Evolutionary conservation across 768 basidiomycete genomes (phyloP).

Genomic region (Termitomyces eurrhizus): DNA sequence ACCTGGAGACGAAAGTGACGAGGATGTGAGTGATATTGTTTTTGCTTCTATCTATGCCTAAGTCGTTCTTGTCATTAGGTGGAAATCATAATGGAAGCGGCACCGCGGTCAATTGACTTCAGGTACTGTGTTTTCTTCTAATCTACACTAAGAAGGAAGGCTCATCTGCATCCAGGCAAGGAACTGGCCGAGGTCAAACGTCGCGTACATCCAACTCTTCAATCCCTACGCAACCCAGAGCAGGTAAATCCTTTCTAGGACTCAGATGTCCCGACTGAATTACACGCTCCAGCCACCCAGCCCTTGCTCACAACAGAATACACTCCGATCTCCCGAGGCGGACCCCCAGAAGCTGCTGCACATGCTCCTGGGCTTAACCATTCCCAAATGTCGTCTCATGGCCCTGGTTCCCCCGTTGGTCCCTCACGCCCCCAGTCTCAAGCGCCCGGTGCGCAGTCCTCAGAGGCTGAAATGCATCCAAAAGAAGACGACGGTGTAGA

Average conservation of each 20-base stretch:
- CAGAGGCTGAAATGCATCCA: constrained; percentile 9
- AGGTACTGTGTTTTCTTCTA: constrained; percentile 38
- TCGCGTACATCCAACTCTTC: constrained; percentile 27
- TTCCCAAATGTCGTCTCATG: neutral
- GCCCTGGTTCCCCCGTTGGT: neutral
- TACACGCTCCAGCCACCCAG: constrained; percentile 31
- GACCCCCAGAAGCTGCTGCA: constrained; percentile 23
- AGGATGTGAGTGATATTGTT: constrained; percentile 29
- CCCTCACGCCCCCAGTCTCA: constrained; percentile 10
- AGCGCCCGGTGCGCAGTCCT: constrained; percentile 11
- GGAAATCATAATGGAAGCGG: constrained; percentile 88
- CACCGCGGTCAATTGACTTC: constrained; percentile 69
- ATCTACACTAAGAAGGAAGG: neutral
- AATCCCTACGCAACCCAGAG: constrained; percentile 29
- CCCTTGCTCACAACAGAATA: constrained; percentile 79
- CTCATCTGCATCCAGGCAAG: constrained; percentile 27
- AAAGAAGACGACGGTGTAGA: constrained; percentile 53
- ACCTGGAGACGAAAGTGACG: constrained; percentile 39
- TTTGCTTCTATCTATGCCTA: neutral
- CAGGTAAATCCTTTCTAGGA: constrained; percentile 20
- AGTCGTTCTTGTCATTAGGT: constrained; percentile 53
- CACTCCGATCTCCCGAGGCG: constrained; percentile 65
- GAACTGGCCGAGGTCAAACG: constrained; percentile 26
- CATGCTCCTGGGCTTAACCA: neutral
- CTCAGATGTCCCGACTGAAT: neutral